Evolutionary conservation across 495 filamentous ascomycete genomes (phyloP).

Genomic region (Aspergillus heteromorphus): DNA sequence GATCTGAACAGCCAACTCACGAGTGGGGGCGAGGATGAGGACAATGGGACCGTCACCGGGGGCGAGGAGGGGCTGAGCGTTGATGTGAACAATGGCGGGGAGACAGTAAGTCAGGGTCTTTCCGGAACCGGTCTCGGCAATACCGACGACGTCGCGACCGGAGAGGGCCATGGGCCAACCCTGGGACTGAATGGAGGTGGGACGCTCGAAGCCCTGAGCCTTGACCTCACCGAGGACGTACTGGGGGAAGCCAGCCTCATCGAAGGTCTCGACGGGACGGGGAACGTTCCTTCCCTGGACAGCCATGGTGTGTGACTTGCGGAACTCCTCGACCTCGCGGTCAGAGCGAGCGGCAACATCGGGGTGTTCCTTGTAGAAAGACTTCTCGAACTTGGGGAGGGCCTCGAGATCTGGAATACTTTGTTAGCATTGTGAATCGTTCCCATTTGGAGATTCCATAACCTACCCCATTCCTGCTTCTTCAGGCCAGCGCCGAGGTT

Average conservation of each 20-base stretch:
- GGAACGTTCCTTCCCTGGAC: conserved; percentile 74
- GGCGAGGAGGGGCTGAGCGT: conserved; percentile 95
- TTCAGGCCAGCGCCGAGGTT: conserved; percentile 81
- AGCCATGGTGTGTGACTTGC: conserved; percentile 72
- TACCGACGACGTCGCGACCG: conserved; percentile 97
- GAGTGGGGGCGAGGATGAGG: conserved; percentile 88
- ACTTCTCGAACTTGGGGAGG: conserved; percentile 96
- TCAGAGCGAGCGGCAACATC: conserved; percentile 67
- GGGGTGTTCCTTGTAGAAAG: conserved; percentile 94
- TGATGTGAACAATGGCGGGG: conserved; percentile 98
- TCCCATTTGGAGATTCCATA: neutral
- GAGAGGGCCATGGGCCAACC: conserved; percentile 99
- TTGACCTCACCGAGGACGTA: conserved; percentile 99
- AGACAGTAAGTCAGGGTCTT: conserved; percentile 99
- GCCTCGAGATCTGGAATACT: conserved; percentile 57
- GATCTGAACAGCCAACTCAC: conserved; percentile 97
- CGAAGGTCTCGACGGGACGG: conserved; percentile 91
- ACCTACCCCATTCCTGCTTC: conserved; percentile 81
- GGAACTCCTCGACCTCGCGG: conserved; percentile 81
- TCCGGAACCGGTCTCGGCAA: conserved; percentile 98
- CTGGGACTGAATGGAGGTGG: conserved; percentile 95
- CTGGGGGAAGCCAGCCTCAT: conserved; percentile 92
- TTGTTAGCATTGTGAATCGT: conserved; percentile 21
- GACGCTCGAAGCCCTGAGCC: conserved; percentile 86
- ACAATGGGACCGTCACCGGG: conserved; percentile 97